These are phyloP conservation scores for Tricharina praecox DNA, from an alignment of 495 filamentous ascomycete genomes.

Conservation along the genomic window DNA sequence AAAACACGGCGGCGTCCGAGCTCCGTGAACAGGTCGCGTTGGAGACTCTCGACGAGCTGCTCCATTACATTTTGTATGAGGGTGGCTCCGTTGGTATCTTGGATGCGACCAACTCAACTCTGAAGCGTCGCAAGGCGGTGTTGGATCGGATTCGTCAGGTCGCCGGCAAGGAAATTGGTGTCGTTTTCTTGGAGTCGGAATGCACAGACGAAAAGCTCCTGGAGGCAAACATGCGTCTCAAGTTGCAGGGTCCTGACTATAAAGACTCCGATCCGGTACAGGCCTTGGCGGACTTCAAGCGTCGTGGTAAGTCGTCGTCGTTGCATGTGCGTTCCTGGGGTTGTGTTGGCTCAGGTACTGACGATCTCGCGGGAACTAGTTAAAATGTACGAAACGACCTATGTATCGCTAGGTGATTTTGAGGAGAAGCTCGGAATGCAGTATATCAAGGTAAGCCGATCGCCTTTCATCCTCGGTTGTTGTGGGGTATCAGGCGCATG, in stretches of 20 bases:
- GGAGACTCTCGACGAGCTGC: conserved; percentile 76
- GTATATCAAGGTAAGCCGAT: conserved; percentile 49
- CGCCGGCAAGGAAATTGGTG: conserved; percentile 70
- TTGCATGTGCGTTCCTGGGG: no score
- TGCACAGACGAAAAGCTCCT: conserved; percentile 71
- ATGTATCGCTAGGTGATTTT: conserved; percentile 76
- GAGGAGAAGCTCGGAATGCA: conserved; percentile 80
- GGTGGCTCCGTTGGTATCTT: conserved; percentile 77
- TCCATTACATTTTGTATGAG: conserved; percentile 67
- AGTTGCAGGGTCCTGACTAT: conserved; percentile 86
- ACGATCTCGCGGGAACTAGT: conserved; percentile 30
- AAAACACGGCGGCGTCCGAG: conserved; percentile 63
- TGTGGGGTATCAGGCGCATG: no score
- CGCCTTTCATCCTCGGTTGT: background rate
- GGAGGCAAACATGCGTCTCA: conserved; percentile 93
- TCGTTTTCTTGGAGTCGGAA: conserved; percentile 85
- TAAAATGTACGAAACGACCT: conserved; percentile 81
- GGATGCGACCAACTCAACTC: conserved; percentile 92
- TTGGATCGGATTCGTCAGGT: conserved; percentile 65
- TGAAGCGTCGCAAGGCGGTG: conserved; percentile 63
- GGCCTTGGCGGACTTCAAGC: conserved; percentile 79
- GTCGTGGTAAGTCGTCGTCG: conserved; percentile 38
- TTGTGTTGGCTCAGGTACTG: no score
- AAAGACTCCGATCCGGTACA: conserved; percentile 71
- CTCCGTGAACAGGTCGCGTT: conserved; percentile 82